phyloP scores from a whole-genome alignment of 768 basidiomycete species.

The Mycena leptocephala region DNA sequence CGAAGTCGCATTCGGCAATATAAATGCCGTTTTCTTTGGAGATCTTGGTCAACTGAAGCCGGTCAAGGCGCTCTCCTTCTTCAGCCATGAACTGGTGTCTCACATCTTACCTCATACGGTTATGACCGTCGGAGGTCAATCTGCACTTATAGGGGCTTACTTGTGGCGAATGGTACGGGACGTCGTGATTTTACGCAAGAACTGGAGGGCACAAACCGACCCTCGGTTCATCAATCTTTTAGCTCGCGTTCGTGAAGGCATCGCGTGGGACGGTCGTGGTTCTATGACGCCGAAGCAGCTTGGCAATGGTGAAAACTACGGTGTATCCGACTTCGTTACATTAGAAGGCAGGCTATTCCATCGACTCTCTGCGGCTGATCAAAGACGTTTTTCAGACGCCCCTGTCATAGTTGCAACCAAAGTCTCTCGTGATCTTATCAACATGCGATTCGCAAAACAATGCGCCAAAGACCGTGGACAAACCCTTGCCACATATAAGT shows the following conservation, averaged over 20 bases:
- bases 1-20: neutral
- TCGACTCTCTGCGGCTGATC: neutral
- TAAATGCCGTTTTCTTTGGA: constrained; percentile 5
- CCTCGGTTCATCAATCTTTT: neutral
- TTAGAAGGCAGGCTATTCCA: neutral
- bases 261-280: neutral
- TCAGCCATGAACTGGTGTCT: neutral
- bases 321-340: neutral
- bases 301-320: neutral
- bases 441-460: too few species aligned
- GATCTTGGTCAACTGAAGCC: constrained; percentile 16
- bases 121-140: neutral
- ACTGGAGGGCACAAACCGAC: neutral
- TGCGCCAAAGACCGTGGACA: neutral
- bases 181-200: neutral
- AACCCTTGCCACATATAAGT: neutral
- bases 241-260: neutral
- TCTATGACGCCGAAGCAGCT: neutral
- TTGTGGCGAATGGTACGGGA: neutral
- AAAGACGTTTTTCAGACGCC: neutral
- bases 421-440: too few species aligned
- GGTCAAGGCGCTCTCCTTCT: neutral
- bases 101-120: neutral
- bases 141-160: neutral
- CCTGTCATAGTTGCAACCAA: neutral